Conservation (phyloP, 2,329 filamentous ascomycete species). For the Septoria linicola region DNA sequence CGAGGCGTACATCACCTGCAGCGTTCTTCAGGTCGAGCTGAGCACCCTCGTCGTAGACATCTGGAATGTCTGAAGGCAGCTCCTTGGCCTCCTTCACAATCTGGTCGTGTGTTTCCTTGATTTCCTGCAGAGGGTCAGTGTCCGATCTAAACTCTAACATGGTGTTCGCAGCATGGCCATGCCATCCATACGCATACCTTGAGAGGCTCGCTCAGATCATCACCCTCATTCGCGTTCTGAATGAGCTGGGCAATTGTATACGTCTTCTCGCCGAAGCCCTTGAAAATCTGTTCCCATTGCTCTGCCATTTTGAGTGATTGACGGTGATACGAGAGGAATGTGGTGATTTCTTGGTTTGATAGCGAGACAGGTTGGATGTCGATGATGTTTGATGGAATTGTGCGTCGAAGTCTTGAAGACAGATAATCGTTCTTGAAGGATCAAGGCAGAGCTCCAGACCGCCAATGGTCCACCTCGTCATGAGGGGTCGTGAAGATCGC, state of each 20-base stretch:
- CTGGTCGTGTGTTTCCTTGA: conserved; percentile 22
- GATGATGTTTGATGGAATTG: no score
- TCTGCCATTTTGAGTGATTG: conserved; percentile 22
- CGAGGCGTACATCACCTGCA: conserved; percentile 18
- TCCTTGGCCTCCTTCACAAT: conserved; percentile 24
- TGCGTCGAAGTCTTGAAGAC: not conserved
- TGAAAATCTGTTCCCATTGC: conserved; percentile 27
- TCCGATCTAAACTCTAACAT: not conserved
- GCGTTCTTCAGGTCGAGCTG: conserved; percentile 26
- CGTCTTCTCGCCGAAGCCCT: conserved; percentile 25
- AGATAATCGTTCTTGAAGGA: conserved; percentile 2
- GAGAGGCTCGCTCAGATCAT: conserved; percentile 19
- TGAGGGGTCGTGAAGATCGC: conserved; percentile 9
- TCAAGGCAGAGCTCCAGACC: not conserved
- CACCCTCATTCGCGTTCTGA: conserved; percentile 24
- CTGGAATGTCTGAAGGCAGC: conserved; percentile 22
- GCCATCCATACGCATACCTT: conserved; percentile 14
- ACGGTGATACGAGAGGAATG: no score
- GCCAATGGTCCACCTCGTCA: conserved; percentile 7
- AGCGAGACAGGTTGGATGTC: no score
- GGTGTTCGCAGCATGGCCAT: not conserved
- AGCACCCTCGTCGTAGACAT: conserved; percentile 26
- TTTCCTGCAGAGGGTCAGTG: conserved; percentile 17
- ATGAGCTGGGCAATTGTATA: conserved; percentile 25
- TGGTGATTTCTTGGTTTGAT: no score